Evolutionary conservation across 2,329 filamentous ascomycete genomes (phyloP).

Genomic region (Colletotrichum lindemuthianum): DNA sequence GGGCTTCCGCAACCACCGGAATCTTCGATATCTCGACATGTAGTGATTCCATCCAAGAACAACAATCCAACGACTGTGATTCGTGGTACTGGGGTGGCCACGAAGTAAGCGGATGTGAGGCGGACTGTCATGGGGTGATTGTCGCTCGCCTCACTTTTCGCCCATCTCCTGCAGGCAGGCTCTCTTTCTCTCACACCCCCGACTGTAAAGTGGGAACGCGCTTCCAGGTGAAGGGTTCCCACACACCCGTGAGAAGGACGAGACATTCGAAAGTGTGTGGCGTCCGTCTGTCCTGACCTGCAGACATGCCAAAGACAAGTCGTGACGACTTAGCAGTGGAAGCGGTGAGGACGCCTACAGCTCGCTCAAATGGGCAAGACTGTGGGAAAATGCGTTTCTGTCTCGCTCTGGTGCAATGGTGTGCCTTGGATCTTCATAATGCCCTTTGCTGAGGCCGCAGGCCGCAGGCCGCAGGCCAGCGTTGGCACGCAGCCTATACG

Average conservation of each 20-base stretch:
- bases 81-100: conserved; percentile 17
- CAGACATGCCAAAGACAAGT: conserved; percentile 25
- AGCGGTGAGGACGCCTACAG: conserved; percentile 34
- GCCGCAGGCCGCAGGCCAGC: conserved; percentile 12
- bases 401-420: conserved; percentile 31
- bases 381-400: conserved; percentile 23
- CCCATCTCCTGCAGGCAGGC: conserved; percentile 34
- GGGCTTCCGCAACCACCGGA: conserved; percentile 4
- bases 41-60: conserved; percentile 1
- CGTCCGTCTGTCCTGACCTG: conserved; percentile 32
- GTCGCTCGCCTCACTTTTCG: conserved; percentile 37
- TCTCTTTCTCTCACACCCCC: conserved; percentile 6
- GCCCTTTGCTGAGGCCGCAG: conserved; percentile 10
- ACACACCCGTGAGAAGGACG: conserved; percentile 17
- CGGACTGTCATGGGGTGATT: conserved; percentile 29
- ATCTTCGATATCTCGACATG: conserved; percentile 6
- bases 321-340: conserved; percentile 26
- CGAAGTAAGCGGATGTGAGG: conserved; percentile 26
- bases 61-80: conserved; percentile 3
- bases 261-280: conserved; percentile 27
- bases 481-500: conserved; percentile 17
- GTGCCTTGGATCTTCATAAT: conserved; percentile 29
- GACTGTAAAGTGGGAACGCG: conserved; percentile 24
- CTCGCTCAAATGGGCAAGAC: conserved; percentile 29
- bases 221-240: conserved; percentile 24